Evolutionary conservation across 2,329 filamentous ascomycete species (phyloP).

Genomic region (Cladorrhinum sp.): DNA sequence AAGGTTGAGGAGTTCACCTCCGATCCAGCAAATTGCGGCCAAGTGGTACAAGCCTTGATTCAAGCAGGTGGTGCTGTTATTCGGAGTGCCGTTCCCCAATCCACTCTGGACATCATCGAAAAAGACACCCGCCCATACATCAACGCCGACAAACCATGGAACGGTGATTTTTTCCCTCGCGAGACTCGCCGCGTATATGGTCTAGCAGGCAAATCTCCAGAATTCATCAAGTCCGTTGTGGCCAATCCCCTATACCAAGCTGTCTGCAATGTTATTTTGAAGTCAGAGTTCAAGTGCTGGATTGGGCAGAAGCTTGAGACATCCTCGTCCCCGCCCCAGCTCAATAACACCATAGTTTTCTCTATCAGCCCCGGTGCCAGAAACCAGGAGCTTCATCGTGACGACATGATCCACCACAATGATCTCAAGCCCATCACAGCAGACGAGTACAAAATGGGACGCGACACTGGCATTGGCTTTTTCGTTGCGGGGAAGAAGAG

Average conservation of each 20-base stretch:
- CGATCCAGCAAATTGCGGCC: background rate
- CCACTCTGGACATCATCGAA: conserved; percentile 22
- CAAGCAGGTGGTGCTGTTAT: conserved; percentile 7
- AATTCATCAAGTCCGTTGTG: conserved; percentile 21
- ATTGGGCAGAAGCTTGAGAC: conserved; percentile 4
- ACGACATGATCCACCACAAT: conserved; percentile 30
- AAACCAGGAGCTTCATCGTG: conserved; percentile 27
- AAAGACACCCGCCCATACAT: conserved; percentile 27
- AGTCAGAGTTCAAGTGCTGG: background rate
- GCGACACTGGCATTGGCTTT: conserved; percentile 31
- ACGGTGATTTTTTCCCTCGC: conserved; percentile 27
- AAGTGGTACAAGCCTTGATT: conserved; percentile 1
- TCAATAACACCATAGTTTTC: conserved; percentile 33
- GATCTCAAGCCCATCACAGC: conserved; percentile 7
- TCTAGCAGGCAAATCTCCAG: conserved; percentile 25
- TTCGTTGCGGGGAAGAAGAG: conserved; percentile 35
- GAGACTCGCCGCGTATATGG: conserved; percentile 28
- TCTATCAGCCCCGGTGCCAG: conserved; percentile 24
- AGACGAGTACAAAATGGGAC: conserved; percentile 23
- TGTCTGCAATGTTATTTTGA: conserved; percentile 14
- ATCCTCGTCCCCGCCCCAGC: conserved; percentile 23
- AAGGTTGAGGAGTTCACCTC: conserved; percentile 2
- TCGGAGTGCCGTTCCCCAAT: conserved; percentile 21
- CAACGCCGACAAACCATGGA: conserved; percentile 25
- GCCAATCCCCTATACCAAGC: conserved; percentile 24